Evolutionary conservation across 1,284 basidiomycete species (phyloP).

Genomic region (Cystobasidium sp.): DNA sequence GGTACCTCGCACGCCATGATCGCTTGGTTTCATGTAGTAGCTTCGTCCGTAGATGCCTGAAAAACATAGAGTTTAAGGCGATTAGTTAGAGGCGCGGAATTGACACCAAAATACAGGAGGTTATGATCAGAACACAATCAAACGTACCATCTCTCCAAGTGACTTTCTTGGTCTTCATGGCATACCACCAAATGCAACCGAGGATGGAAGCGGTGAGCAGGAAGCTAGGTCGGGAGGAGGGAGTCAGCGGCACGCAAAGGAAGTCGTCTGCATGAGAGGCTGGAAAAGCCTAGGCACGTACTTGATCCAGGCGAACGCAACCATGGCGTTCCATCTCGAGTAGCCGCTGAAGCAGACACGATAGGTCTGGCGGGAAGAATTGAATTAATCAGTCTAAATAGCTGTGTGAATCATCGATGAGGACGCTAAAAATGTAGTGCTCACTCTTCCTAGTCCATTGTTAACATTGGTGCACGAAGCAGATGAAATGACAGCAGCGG

Average conservation of each 20-base stretch:
- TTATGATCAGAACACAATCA: neutral
- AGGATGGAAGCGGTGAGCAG: slow-evolving; percentile 5
- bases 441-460: slow-evolving; percentile 13
- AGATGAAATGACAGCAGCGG: neutral
- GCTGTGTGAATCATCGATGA: neutral
- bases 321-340: slow-evolving; percentile 9
- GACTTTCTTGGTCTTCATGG: neutral
- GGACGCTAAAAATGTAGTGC: neutral
- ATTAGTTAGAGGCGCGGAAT: neutral
- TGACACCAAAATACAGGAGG: neutral
- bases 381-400: neutral
- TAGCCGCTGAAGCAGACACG: slow-evolving; percentile 3
- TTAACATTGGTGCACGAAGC: slow-evolving; percentile 1
- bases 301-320: slow-evolving; percentile 19
- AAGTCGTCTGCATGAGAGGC: neutral
- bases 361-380: neutral
- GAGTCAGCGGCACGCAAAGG: neutral
- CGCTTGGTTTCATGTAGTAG: slow-evolving; percentile 10
- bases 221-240: neutral
- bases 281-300: neutral
- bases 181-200: slow-evolving; percentile 15
- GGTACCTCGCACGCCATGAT: neutral
- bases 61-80: neutral
- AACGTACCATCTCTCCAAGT: slow-evolving; percentile 18
- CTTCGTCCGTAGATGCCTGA: slow-evolving; percentile 17